Percentiles rank a stretch among this genome's conserved stretches.
Evolutionary conservation across 257 asterid genomes (phyloP).

Genomic region (Eustoma russellianum): DNA sequence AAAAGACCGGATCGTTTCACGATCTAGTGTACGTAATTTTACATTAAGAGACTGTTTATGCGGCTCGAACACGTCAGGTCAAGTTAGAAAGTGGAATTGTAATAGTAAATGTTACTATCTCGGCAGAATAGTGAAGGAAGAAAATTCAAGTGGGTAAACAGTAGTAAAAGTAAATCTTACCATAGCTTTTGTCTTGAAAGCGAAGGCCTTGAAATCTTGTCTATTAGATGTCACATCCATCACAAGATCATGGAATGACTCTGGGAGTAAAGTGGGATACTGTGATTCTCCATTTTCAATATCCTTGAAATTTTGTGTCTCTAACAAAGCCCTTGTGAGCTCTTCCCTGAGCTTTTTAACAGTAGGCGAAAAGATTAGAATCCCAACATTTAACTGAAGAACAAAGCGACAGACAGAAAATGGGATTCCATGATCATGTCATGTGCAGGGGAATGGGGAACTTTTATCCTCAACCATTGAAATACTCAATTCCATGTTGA

Average conservation of each 20-base stretch:
- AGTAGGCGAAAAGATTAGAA: slow-evolving; percentile 6
- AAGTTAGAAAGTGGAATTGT: no score
- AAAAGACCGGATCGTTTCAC: no score
- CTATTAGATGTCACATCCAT: slow-evolving; percentile 53
- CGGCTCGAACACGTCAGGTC: no score
- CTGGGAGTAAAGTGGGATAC: slow-evolving; percentile 25
- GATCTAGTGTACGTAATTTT: no score
- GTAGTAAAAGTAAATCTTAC: slow-evolving; percentile 22
- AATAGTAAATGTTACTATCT: no score
- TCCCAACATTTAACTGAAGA: slow-evolving; percentile 8
- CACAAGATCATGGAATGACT: slow-evolving; percentile 67
- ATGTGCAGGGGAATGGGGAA: not conserved
- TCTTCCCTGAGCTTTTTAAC: slow-evolving; percentile 85
- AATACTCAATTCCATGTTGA: slow-evolving; percentile 11
- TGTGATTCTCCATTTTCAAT: slow-evolving; percentile 24
- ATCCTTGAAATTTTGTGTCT: slow-evolving; percentile 31
- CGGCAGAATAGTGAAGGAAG: no score
- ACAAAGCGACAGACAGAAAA: slow-evolving; percentile 6
- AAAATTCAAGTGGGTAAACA: no score
- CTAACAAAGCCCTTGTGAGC: slow-evolving; percentile 68
- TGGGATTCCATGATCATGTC: not conserved
- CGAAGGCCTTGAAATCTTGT: slow-evolving; percentile 66
- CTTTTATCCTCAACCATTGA: slow-evolving; percentile 3
- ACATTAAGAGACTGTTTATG: no score
- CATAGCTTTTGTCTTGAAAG: slow-evolving; percentile 70